Conservation (phyloP, 805 yeast genomes). For the Wickerhamomyces canadensis region DNA sequence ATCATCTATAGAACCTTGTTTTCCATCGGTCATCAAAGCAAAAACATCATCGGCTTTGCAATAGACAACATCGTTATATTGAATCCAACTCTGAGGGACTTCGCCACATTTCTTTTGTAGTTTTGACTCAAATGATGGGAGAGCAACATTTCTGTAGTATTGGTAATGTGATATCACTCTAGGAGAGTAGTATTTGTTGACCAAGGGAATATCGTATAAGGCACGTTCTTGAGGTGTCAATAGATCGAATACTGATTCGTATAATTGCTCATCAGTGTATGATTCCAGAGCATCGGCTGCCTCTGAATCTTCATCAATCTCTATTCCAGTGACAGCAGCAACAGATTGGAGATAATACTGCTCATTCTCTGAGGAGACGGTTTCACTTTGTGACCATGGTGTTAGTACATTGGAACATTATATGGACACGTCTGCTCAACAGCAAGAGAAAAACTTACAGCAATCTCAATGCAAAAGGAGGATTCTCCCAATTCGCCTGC, state of each 20-base stretch:
- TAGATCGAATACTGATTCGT: conserved; percentile 10
- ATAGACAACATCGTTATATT: conserved; percentile 47
- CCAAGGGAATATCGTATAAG: conserved; percentile 22
- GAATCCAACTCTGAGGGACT: conserved; percentile 40
- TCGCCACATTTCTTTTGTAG: conserved; percentile 18
- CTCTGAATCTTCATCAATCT: conserved; percentile 7
- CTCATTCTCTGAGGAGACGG: conserved; percentile 22
- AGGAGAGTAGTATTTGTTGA: conserved; percentile 46
- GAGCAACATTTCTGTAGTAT: conserved; percentile 35
- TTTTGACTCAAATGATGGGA: conserved; percentile 22
- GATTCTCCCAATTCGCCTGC: conserved; percentile 24
- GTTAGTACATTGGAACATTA: conserved; percentile 3
- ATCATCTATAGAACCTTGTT: conserved; percentile 12
- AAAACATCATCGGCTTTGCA: conserved; percentile 70
- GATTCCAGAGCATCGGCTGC: conserved; percentile 5
- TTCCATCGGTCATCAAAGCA: conserved; percentile 59
- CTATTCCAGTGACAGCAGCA: conserved; percentile 8
- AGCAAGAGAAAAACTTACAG: conserved; percentile 15
- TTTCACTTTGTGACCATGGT: conserved; percentile 12
- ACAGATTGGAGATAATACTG: conserved; percentile 10
- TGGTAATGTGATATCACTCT: conserved; percentile 59
- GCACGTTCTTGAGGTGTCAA: conserved; percentile 16
- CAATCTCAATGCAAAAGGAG: conserved; percentile 22
- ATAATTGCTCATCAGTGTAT: conserved; percentile 17
- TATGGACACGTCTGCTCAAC: not conserved